Evolutionary conservation across 1,284 basidiomycete species (phyloP), one percentile per base, ranked within the genome.

Genomic region (Porodaedalea pini): DNA sequence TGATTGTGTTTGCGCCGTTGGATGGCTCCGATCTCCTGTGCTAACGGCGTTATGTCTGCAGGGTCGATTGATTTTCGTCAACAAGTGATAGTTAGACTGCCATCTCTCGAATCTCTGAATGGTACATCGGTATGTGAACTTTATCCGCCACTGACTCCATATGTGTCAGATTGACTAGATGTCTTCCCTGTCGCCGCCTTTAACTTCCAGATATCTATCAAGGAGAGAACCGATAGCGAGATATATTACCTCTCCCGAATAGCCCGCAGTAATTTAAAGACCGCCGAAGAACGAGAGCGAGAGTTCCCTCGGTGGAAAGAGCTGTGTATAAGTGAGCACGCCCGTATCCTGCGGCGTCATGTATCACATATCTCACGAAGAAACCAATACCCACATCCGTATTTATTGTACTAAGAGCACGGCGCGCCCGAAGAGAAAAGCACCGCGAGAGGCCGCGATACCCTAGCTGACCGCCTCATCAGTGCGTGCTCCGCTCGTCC

Each of bases 151-250:
- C n/a, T 8, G n/a, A 44, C 36, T 11, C 13, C 10, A 21, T 27
- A 51, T 21, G 15, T 51, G 15, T 47, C 11, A 32, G 27, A 32
- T 17, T 43, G n/a, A 52, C n/a, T 43, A 19, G 17, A 17, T 25
- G 8, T 15, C 34, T 17, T 17, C 17, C 11, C 11, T 41, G 7
- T 25, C 10, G 17, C 4, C 45, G 17, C 23, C 10, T 47, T 10
- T 44, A 4, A 60, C 39, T n/a, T 23, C 3, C 39, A 56, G 57
- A 40, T 53, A 32, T 47, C 57, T 51, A 58, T 52, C 39, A 82
- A 80, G 60, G 93, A 96, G 68, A 78, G 95, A 36, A 76, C 72
- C n/a, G 95, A 98, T 66, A 85, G 88, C 50, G 94, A 98, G 71
- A 71, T 92, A 40, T 91, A 88, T 67, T 96, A 94, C 71, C 74